These are phyloP conservation scores for Macaranga tanarius DNA, from an alignment of 441 rosid species.

Conservation along the genomic window DNA sequence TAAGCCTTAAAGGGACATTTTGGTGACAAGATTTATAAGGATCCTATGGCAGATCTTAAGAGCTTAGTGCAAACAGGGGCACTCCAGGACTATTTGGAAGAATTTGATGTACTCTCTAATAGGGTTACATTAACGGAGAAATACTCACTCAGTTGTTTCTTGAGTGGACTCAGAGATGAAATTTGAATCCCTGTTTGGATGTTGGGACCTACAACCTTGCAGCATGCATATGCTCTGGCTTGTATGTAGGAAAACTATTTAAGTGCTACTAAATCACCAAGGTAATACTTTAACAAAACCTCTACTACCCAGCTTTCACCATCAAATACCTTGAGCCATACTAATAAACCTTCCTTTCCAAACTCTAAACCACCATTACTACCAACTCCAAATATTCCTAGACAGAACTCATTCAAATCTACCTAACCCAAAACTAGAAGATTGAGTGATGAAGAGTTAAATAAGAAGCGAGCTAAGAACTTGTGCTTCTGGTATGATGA, in stretches of 20 bases:
- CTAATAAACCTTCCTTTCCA: too few species aligned
- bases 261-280: neutral
- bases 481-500: neutral
- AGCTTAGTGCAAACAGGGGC: too few species aligned
- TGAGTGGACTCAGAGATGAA: neutral
- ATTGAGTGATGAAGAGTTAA: too few species aligned
- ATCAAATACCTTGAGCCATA: too few species aligned
- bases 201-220: too few species aligned
- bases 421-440: too few species aligned
- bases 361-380: neutral
- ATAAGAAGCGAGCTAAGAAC: neutral
- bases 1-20: too few species aligned
- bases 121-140: too few species aligned
- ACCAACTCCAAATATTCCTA: too few species aligned
- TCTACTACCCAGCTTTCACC: neutral
- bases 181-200: neutral
- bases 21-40: too few species aligned
- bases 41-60: too few species aligned
- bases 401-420: neutral
- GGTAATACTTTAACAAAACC: neutral
- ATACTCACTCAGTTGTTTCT: neutral
- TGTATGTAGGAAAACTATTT: neutral
- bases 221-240: neutral
- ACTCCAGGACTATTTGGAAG: neutral
- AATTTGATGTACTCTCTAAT: too few species aligned